Percentiles rank a stretch among this genome's conserved stretches.
Evolutionary conservation across 176 grass and related monocot genomes (phyloP).

Genomic region (Phoenix roebelenii): DNA sequence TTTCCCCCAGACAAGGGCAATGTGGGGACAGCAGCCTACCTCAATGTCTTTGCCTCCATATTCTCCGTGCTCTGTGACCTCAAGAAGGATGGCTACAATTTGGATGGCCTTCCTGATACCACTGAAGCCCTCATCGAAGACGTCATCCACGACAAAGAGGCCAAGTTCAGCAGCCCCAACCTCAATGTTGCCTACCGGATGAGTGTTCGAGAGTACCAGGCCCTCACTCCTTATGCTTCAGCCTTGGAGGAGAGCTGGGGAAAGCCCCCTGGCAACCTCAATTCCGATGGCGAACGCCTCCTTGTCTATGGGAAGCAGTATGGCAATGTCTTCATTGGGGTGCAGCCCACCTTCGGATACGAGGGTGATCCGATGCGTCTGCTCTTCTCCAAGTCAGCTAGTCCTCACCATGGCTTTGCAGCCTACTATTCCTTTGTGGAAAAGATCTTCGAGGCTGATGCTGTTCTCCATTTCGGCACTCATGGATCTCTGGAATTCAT

Average conservation of each 20-base stretch:
- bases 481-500: constrained; percentile 96
- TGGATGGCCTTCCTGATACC: constrained; percentile 78
- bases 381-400: constrained; percentile 91
- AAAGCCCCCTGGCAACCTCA: constrained; percentile 87
- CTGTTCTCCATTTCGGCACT: constrained; percentile 91
- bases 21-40: constrained; percentile 79
- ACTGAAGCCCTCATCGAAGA: constrained; percentile 75
- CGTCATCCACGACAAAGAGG: constrained; percentile 97
- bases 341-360: constrained; percentile 94
- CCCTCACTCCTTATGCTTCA: constrained; percentile 69
- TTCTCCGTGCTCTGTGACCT: constrained; percentile 69
- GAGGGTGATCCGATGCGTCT: constrained; percentile 98
- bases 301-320: constrained; percentile 97
- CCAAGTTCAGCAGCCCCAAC: constrained; percentile 95
- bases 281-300: constrained; percentile 81
- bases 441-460: constrained; percentile 97
- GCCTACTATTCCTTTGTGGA: constrained; percentile 95
- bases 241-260: constrained; percentile 98
- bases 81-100: constrained; percentile 68
- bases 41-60: constrained; percentile 93
- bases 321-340: constrained; percentile 92
- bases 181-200: constrained; percentile 88
- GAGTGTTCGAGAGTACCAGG: constrained; percentile 78
- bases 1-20: constrained; percentile 99
- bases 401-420: constrained; percentile 91